Base-by-base conservation (phyloP, 164 flowering plant genomes). In the Vitis amurensis region DNA sequence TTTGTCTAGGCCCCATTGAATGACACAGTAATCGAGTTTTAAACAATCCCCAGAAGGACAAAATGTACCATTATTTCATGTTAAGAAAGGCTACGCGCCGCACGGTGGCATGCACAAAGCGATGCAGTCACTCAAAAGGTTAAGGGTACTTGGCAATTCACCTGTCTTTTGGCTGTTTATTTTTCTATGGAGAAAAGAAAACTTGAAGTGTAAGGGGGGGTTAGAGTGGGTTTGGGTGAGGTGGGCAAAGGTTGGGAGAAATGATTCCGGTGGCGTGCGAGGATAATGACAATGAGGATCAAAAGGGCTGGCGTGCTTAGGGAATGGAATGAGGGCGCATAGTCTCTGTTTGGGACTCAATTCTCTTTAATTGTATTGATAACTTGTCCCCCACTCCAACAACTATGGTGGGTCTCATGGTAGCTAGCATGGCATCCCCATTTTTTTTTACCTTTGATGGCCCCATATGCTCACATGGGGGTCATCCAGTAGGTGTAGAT, bases 301-400 rank as follows among this genome's bases (percentile, higher is more conserved):
- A 17, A 70, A 71, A 65, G 27, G 64, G 13, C 11, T 73, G 76
- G 79, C 77, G 80, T 77, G 80, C 80, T 61, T 66, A 23, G 56
- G 31, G 59, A 55, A 50, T 64, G 70, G 55, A 65, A 64, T 69
- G 70, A 55, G 13, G 56, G 53, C 2, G 8, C 56, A 17, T 15
- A 13, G 47, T 55, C 57, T n/a, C 49, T 59, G 37, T 48, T 6
- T 31, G 48, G 37, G 69, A 50, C 64, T 55, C 63, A 65, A 14
- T 60, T 58, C 66, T 52, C 70, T 59, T 3, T 3, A 53, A 47
- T 68, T 66, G 69, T 67, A 63, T 67, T 71, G 48, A 74, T 68
- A 47, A 63, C 74, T 27, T 74, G 80, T 78, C 62, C 51, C 75
- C 80, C 77, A 78, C 75, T 74, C 49, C 56, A 68, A 44, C 74